Percentiles rank a stretch among this genome's conserved stretches.
Evolutionary conservation across 495 filamentous ascomycete genomes (phyloP).

Genomic region (Sporormia fimetaria): DNA sequence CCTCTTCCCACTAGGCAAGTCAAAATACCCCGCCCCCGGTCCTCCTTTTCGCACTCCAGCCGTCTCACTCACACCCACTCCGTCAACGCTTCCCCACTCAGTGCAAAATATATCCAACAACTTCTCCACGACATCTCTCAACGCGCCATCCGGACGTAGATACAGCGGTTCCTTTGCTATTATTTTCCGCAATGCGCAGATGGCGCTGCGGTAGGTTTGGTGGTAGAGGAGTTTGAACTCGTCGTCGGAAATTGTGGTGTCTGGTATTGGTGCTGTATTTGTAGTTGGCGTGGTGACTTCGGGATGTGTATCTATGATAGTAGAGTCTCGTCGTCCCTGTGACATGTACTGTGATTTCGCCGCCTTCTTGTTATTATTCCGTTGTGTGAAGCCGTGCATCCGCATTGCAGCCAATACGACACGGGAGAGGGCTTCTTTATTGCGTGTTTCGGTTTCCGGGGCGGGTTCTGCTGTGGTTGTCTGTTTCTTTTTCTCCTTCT

Average conservation of each 20-base stretch:
- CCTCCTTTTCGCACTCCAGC: conserved; percentile 6
- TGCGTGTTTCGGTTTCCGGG: conserved; percentile 33
- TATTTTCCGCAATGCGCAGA: conserved; percentile 46
- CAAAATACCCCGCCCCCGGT: conserved; percentile 5
- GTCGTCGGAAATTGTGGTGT: conserved; percentile 37
- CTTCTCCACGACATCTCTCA: conserved; percentile 36
- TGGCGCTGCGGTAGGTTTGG: conserved; percentile 50
- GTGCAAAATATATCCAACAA: conserved; percentile 36
- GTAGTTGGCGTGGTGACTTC: too few species aligned
- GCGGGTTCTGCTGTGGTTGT: too few species aligned
- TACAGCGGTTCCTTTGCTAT: conserved; percentile 28
- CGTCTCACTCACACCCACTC: conserved; percentile 6
- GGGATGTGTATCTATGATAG: too few species aligned
- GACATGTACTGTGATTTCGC: too few species aligned
- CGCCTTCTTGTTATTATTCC: conserved; percentile 24
- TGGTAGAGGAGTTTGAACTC: conserved; percentile 58
- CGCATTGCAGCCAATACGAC: conserved; percentile 52
- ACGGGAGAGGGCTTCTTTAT: conserved; percentile 37
- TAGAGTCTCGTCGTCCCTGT: conserved; percentile 7
- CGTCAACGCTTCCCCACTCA: conserved; percentile 14
- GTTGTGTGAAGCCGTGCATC: conserved; percentile 48
- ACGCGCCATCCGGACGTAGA: conserved; percentile 21
- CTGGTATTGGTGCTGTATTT: conserved; percentile 6
- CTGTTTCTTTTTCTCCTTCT: too few species aligned
- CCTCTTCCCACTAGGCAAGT: conserved; percentile 4